Base-by-base conservation (phyloP, 352 stramenopile genomes). In the Globisporangium paddicum region DNA sequence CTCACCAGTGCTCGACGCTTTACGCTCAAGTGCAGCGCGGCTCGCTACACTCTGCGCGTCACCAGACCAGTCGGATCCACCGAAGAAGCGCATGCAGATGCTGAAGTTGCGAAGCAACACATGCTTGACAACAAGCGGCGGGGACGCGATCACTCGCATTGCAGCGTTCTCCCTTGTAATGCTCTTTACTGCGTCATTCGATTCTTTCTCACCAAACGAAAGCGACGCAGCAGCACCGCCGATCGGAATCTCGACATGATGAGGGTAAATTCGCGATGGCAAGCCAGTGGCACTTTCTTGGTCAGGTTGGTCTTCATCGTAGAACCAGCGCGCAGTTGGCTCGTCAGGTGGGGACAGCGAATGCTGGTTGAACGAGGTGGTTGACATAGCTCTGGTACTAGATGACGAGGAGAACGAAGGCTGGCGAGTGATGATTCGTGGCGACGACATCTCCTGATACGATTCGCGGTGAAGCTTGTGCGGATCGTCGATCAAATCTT, bases 41-140 rank as follows among this genome's bases (percentile, higher is more conserved):
- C 47, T 72, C 19, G 73, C 66, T 28, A 62, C 68, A 55, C 87
- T 81, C 23, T 67, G 72, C 1, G 68, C 61, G 53, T 90, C 76
- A 18, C 78, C 71, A 1, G 72, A 82, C 85, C 84, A 96, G 58
- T 96, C 86, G 13, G 73, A 89, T 0, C 86, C 86, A 42, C 85
- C 86, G 63, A 96, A 96, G 62, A 96, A 91, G 3, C 85, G 79
- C 77, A 94, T 90, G 68, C 86, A 90, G 46, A 96, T 77, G 53
- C 89, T 95, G 32, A 96, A 93, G 28, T 96, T 86, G 34, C 86
- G 85, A 26, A 96, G 62, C 18, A 96, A 58, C n/a, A 96, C 76
- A 40, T 90, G 82, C 35, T 78, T 86, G 23, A 92, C 69, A 4
- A 93, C 77, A n/a, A 93, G 56, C 1, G 86, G 83, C 3, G 79